Evolutionary conservation across 768 basidiomycete genomes (phyloP).

Genomic region (Leccinum uliginosum): DNA sequence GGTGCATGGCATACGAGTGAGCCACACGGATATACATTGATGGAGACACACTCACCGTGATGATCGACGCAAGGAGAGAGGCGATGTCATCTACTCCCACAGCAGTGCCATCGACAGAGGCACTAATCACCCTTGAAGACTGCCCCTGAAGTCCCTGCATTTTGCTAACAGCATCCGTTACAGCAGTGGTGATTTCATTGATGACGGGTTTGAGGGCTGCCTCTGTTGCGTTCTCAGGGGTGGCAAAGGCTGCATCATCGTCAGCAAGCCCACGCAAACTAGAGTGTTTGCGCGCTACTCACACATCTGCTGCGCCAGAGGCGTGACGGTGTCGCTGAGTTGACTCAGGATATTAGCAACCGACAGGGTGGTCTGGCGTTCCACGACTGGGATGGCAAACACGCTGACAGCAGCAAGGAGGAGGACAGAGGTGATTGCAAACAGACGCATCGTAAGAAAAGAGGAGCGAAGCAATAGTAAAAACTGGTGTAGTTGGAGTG

Average conservation of each 20-base stretch:
- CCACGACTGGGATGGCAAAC: slow-evolving; percentile 7
- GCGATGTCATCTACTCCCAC: slow-evolving; percentile 4
- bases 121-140: not conserved
- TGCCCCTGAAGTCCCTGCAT: slow-evolving; percentile 7
- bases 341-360: slow-evolving; percentile 1
- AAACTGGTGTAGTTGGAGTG: slow-evolving; percentile 7
- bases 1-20: not conserved
- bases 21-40: too few relatives aligned
- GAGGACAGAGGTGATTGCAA: slow-evolving; percentile 1
- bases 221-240: slow-evolving; percentile 8
- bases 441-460: slow-evolving; percentile 9
- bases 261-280: not conserved
- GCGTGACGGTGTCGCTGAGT: slow-evolving; percentile 2
- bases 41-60: slow-evolving; percentile 6
- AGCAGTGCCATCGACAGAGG: slow-evolving; percentile 3
- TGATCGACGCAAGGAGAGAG: not conserved
- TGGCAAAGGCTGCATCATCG: slow-evolving; percentile 9
- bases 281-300: not conserved
- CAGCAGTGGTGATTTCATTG: slow-evolving; percentile 2
- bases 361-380: slow-evolving; percentile 4
- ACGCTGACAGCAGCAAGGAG: slow-evolving; percentile 5
- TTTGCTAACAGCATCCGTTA: slow-evolving; percentile 1
- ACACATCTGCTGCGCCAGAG: slow-evolving; percentile 11
- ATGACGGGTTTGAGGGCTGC: slow-evolving; percentile 4
- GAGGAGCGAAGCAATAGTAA: not conserved